Evolutionary conservation across 352 stramenopile genomes (phyloP), one percentile per base, ranked within the genome.

Genomic region (Pythium insidiosum): DNA sequence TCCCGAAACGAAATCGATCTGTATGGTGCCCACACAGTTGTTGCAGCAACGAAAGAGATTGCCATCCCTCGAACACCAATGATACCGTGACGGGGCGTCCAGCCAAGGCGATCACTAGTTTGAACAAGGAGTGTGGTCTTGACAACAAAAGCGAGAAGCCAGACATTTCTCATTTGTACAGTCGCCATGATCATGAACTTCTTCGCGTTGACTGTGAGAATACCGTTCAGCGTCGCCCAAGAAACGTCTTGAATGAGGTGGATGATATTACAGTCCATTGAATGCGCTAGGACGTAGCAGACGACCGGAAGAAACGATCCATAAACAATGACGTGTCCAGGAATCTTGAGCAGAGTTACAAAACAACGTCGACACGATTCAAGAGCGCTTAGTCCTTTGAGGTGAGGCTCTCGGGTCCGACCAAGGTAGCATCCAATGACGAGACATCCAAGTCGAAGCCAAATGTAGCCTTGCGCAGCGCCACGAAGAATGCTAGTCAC

Each of bases 91-190:
- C n/a, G 4, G 47, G 2, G 15, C 58, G 61, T 29, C 47, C 50
- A 1, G 34, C 15, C 1, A 61, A 25, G 11, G 38, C 58, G 16
- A 67, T n/a, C 13, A 53, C 18, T n/a, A n/a, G n/a, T n/a, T n/a
- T n/a, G n/a, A n/a, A n/a, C n/a, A n/a, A n/a, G n/a, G n/a, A n/a
- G n/a, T n/a, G n/a, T n/a, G n/a, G n/a, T n/a, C n/a, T n/a, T n/a
- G n/a, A n/a, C n/a, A n/a, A n/a, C n/a, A n/a, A n/a, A n/a, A n/a
- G n/a, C n/a, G n/a, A n/a, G n/a, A n/a, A n/a, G n/a, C 64, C 61
- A 75, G 6, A 63, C 11, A 28, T 66, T 66, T 4, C 64, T 61
- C 58, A 75, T 71, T 38, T 68, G 63, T 3, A 74, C 36, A 3
- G 53, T 50, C 5, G 57, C 37, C 5, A 49, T 16, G 4, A 41